Percentiles rank a stretch among this genome's conserved stretches.
phyloP scores from a whole-genome alignment of 805 yeast species.

The Saccharomycopsis fermentans region DNA sequence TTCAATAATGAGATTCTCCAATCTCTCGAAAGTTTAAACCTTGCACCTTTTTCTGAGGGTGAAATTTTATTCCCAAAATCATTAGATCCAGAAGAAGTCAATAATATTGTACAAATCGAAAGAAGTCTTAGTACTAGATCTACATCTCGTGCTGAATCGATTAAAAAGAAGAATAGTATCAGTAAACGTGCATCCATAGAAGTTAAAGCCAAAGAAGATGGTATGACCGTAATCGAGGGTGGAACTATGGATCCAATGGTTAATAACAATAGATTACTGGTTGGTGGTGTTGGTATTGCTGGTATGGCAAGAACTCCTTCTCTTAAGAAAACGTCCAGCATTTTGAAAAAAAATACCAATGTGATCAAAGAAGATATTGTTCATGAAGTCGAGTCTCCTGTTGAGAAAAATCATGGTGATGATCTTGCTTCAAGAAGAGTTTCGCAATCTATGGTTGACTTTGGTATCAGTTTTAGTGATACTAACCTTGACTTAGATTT shows the following conservation, averaged over 20 bases:
- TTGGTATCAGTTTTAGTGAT: constrained; percentile 15
- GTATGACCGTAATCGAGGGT: constrained; percentile 33
- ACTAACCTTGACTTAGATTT: constrained; percentile 17
- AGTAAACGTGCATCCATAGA: constrained; percentile 15
- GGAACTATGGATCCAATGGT: background rate
- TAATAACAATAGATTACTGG: constrained; percentile 12
- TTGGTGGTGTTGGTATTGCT: constrained; percentile 21
- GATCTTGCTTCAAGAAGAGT: background rate
- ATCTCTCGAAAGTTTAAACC: constrained; percentile 3
- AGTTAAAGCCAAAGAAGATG: constrained; percentile 34
- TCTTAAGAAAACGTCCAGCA: constrained; percentile 16
- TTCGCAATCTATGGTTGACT: constrained; percentile 6
- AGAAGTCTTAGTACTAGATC: constrained; percentile 53
- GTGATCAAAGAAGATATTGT: background rate
- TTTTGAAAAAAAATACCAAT: constrained; percentile 12
- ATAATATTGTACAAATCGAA: constrained; percentile 63
- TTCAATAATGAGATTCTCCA: background rate
- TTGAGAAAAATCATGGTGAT: background rate
- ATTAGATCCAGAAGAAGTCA: constrained; percentile 56
- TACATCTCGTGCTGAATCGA: constrained; percentile 23
- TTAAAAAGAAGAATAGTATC: constrained; percentile 2
- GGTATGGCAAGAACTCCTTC: constrained; percentile 8
- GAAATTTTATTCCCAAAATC: constrained; percentile 66
- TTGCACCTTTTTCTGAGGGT: constrained; percentile 25
- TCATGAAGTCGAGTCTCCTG: background rate